Evolutionary conservation across 2,329 filamentous ascomycete genomes (phyloP), one percentile per base, ranked within the genome.

Genomic region (Fusarium compactum): DNA sequence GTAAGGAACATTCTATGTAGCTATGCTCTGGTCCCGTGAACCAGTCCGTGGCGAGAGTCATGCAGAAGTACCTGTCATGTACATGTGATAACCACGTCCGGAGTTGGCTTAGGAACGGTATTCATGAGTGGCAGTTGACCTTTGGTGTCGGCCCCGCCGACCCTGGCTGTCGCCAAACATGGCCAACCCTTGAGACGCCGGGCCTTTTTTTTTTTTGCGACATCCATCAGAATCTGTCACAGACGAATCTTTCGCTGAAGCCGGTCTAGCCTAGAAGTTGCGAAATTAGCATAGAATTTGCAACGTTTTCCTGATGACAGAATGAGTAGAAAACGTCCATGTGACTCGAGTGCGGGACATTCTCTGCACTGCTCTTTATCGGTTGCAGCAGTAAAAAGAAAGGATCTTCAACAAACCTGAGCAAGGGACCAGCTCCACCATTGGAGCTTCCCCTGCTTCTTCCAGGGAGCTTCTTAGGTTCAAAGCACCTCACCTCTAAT

Each of bases 61-160:
- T 74, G 73, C 62, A 73, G 48, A 65, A 54, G 59, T 65, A 69
- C 67, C 51, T 40, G 52, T 30, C 30, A 58, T 64, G 74, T 72
- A 76, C 74, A 76, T 74, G 72, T 76, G 73, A 76, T 76, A 65
- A 67, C 60, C 57, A 71, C 62, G 45, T 71, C 74, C 74, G 74
- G 74, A 76, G 72, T 76, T 76, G 74, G 74, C 48, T 71, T 76
- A 74, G 74, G 60, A 60, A 70, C 57, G 71, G 74, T 62, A 61
- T 59, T 52, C 61, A 64, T 64, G 67, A 65, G 74, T 76, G 74
- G 74, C 74, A 76, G 74, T 76, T 76, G 70, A 73, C 73, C 72
- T 76, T 71, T 45, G 62, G 58, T 57, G 62, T 76, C 74, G 74
- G 74, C 69, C 70, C 73, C 72, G 70, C 74, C 74, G 74, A 76